Percentiles rank a stretch among this genome's conserved stretches.
These are phyloP conservation scores for Botrytis pseudocinerea DNA, from an alignment of 2,329 filamentous ascomycete species.

Conservation along the genomic window DNA sequence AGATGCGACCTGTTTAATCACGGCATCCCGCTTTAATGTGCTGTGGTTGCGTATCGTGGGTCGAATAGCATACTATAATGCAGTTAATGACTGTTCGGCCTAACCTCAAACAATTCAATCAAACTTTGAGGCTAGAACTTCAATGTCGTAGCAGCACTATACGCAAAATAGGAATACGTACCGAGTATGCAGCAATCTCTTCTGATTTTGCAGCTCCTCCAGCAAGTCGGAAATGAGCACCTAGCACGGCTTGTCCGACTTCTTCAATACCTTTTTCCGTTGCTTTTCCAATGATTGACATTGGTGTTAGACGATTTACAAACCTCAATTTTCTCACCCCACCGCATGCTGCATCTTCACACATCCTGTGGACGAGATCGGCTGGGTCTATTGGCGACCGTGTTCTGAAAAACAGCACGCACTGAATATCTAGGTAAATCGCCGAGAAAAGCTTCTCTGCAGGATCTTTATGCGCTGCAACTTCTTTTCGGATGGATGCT, in stretches of 20 bases:
- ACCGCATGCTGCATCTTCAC: constrained; percentile 51
- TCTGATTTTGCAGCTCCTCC: constrained; percentile 28
- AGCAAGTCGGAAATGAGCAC: constrained; percentile 58
- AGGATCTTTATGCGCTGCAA: constrained; percentile 52
- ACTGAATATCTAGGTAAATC: constrained; percentile 59
- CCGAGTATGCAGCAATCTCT: constrained; percentile 29
- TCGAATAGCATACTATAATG: constrained; percentile 76
- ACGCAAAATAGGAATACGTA: constrained; percentile 21
- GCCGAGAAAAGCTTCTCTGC: constrained; percentile 51
- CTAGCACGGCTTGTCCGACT: constrained; percentile 63
- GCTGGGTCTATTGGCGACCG: constrained; percentile 56
- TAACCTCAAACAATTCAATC: constrained; percentile 14
- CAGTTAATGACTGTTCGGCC: constrained; percentile 12
- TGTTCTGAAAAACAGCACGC: constrained; percentile 63
- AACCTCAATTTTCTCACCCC: constrained; percentile 54
- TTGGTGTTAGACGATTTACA: constrained; percentile 60
- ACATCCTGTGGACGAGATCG: constrained; percentile 55
- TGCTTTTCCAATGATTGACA: constrained; percentile 60
- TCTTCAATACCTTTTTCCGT: constrained; percentile 67
- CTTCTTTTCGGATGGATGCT: constrained; percentile 68
- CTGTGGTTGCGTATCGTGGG: constrained; percentile 75
- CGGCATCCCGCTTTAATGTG: constrained; percentile 62
- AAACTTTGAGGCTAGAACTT: constrained; percentile 10
- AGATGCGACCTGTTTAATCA: constrained; percentile 68
- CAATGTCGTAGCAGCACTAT: constrained; percentile 16